phyloP scores from a whole-genome alignment of 495 filamentous ascomycete species.

The Pyrenula aspistea region DNA sequence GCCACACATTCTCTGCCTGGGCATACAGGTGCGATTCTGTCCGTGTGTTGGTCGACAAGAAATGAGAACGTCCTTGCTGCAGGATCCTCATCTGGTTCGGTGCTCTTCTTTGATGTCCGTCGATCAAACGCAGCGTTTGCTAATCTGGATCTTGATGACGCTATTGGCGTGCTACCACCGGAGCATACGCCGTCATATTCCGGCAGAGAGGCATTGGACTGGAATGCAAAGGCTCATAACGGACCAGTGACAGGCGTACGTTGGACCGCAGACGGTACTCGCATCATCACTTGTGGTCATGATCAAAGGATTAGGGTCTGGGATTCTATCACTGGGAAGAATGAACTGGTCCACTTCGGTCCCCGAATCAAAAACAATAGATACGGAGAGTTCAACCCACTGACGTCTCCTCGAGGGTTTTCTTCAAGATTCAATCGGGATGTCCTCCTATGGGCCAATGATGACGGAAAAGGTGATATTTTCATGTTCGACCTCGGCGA shows the following conservation, averaged over 20 bases:
- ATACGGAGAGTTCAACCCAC: constrained; percentile 42
- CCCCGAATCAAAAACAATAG: constrained; percentile 56
- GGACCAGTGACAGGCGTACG: constrained; percentile 71
- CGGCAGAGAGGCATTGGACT: constrained; percentile 33
- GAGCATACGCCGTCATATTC: constrained; percentile 14
- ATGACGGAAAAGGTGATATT: constrained; percentile 52
- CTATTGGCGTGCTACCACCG: constrained; percentile 40
- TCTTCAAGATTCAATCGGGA: constrained; percentile 39
- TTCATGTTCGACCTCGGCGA: constrained; percentile 64
- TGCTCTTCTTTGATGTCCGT: constrained; percentile 77
- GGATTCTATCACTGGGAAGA: constrained; percentile 66
- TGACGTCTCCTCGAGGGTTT: constrained; percentile 39
- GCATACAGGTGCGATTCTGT: constrained; percentile 58
- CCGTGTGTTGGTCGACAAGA: constrained; percentile 67
- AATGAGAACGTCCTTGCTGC: constrained; percentile 69
- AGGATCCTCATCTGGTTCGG: constrained; percentile 63
- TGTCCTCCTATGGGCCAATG: constrained; percentile 64
- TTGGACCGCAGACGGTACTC: constrained; percentile 67
- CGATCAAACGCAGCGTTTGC: constrained; percentile 54
- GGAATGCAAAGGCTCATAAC: constrained; percentile 49
- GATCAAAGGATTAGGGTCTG: constrained; percentile 76
- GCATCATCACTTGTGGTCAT: constrained; percentile 67
- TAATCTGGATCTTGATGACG: constrained; percentile 69
- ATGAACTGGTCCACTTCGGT: constrained; percentile 75
- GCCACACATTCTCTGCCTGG: constrained; percentile 67